Conservation (phyloP, 2,329 filamentous ascomycete species). For the Diaporthe citriasiana region DNA sequence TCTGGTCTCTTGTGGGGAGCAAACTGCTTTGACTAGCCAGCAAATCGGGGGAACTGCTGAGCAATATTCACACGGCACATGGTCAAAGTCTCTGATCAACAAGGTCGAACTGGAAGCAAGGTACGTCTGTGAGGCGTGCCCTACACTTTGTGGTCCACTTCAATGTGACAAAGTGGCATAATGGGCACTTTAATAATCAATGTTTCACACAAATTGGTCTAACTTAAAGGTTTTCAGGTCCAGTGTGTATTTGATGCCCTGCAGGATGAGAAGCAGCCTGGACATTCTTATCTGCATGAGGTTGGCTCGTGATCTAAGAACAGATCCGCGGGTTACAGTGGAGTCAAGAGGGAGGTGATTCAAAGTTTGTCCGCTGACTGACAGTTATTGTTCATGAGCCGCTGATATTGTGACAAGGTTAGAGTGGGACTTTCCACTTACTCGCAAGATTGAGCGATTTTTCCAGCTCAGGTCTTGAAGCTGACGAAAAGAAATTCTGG, state of each 20-base stretch:
- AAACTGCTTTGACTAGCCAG: not conserved
- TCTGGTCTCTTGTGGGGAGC: not conserved
- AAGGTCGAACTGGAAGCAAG: not conserved
- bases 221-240: not conserved
- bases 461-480: not conserved
- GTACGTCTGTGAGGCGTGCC: not conserved
- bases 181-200: not conserved
- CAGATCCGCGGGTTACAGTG: not conserved
- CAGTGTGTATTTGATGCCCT: too few species aligned
- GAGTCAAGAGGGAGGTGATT: not conserved
- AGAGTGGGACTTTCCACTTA: not conserved
- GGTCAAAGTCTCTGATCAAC: not conserved
- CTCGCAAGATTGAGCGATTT: not conserved
- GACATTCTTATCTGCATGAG: not conserved
- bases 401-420: not conserved
- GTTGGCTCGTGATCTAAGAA: not conserved
- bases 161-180: conserved; percentile 10
- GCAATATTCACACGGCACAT: conserved; percentile 20
- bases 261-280: not conserved
- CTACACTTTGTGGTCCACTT: conserved; percentile 17
- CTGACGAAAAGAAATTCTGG: not conserved
- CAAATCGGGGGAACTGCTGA: not conserved
- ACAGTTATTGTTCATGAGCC: not conserved
- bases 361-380: not conserved
- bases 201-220: conserved; percentile 8